Evolutionary conservation across 1,284 basidiomycete genomes (phyloP), one percentile per base, ranked within the genome.

Genomic region (Gomphus bonarii): DNA sequence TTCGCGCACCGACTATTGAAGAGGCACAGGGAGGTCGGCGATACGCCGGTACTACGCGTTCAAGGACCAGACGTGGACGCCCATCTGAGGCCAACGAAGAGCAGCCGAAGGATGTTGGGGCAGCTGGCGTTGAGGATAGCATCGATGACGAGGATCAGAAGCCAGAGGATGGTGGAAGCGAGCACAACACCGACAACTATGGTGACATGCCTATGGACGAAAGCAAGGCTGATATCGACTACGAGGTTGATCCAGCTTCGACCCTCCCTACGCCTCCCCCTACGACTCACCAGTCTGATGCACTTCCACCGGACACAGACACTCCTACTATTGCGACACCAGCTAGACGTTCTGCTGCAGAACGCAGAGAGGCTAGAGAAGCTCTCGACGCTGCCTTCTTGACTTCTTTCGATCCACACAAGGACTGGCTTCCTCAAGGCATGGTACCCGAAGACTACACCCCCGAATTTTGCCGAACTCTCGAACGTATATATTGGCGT

Each of bases 401-500:
- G 44, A 73, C 84, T 50, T 71, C 71, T 0, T 91, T 92, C 63
- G 79, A 89, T 56, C 84, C 87, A 0, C 73, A 76, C 43, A 73
- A 73, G 8, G 81, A 84, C 58, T 95, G 92, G 91, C 71, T 95
- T 2, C 92, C 92, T 1, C 73, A 78, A 1, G 79, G 81, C 51
- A 91, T 88, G 0, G 74, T 71, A 1, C 67, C 81, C 0, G 72
- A 75, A 14, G 92, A 95, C 67, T 97, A 92, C 63, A 92, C 88
- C 0, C 76, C 80, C 2, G 89, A 92, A 60, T 88, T 90, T 56
- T 97, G 95, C 69, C 79, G 82, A 60, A 84, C 87, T 61, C 79
- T 99, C 30, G 95, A 98, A 71, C 77, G 91, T 49, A 81, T 88
- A 60, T 98, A 88, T 69, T 99, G 97, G 95, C 80, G 93, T 58